These are phyloP conservation scores for Moesziomyces antarcticus DNA, from an alignment of 1,284 basidiomycete species.

Conservation along the genomic window DNA sequence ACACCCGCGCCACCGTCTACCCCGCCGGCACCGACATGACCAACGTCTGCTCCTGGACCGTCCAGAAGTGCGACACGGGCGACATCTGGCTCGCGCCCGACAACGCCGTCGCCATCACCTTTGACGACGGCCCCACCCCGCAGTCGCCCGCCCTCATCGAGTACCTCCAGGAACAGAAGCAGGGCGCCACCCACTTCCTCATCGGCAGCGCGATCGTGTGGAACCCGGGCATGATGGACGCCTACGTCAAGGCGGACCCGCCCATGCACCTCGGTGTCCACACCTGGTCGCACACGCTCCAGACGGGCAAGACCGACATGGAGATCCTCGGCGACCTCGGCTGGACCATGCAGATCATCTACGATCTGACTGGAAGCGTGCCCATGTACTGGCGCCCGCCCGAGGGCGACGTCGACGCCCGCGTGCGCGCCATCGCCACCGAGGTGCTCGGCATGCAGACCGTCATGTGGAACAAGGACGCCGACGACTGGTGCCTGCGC, in stretches of 20 bases:
- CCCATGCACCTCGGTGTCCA: constrained; percentile 75
- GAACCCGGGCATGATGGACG: constrained; percentile 73
- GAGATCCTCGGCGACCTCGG: constrained; percentile 81
- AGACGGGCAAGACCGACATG: constrained; percentile 79
- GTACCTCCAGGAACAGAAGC: constrained; percentile 75
- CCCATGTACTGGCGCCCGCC: constrained; percentile 62
- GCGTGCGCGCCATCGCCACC: constrained; percentile 61
- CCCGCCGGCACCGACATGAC: constrained; percentile 49
- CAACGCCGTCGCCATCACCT: constrained; percentile 50
- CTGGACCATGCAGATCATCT: constrained; percentile 83
- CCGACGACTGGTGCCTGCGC: constrained; percentile 62
- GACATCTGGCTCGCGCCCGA: constrained; percentile 60
- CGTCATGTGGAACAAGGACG: constrained; percentile 62
- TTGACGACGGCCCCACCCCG: constrained; percentile 79
- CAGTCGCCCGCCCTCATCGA: constrained; percentile 70
- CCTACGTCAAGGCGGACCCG: constrained; percentile 71
- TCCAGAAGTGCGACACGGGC: constrained; percentile 55
- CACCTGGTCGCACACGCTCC: constrained; percentile 69
- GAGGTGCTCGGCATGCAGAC: constrained; percentile 60
- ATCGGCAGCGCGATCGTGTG: constrained; percentile 79
- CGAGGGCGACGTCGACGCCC: constrained; percentile 62
- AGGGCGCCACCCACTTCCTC: constrained; percentile 79
- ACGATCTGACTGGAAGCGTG: constrained; percentile 76
- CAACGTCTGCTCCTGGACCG: constrained; percentile 60
- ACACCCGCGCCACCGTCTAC: constrained; percentile 49